A percentile compares a stretch with the other conserved stretches of the same genome.
These are phyloP conservation scores for Litchi chinensis DNA, from an alignment of 345 rosid species.

Conservation along the genomic window DNA sequence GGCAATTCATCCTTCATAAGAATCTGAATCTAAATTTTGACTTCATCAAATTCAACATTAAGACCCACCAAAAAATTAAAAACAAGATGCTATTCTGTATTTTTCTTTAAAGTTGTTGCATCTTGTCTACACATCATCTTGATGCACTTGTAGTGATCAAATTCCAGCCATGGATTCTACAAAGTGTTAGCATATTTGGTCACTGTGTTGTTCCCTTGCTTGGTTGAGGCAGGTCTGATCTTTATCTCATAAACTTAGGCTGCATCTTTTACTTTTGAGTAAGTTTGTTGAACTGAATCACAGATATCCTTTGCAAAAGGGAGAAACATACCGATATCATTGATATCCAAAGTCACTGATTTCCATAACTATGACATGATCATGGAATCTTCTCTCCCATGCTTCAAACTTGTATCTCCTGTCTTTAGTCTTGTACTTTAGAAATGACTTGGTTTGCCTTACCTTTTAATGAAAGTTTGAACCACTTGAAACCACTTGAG, in stretches of 20 bases:
- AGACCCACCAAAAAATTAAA: background rate
- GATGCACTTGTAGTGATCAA: background rate
- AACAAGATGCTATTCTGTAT: background rate
- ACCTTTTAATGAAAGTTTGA: too few relatives aligned
- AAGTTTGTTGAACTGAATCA: background rate
- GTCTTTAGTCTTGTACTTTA: background rate
- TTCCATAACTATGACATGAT: background rate
- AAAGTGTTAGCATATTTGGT: too few relatives aligned
- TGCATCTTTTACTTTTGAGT: background rate
- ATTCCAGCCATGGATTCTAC: background rate
- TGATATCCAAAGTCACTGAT: background rate
- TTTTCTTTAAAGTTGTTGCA: background rate
- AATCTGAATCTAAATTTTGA: background rate
- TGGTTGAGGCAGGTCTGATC: background rate
- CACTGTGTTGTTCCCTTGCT: too few relatives aligned
- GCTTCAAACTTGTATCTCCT: background rate
- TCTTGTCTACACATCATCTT: background rate
- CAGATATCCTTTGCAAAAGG: background rate
- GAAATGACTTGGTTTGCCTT: background rate
- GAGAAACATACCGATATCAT: background rate
- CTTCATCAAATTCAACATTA: background rate
- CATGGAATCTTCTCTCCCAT: background rate
- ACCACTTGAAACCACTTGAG: too few relatives aligned
- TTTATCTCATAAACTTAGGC: background rate
- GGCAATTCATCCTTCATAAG: background rate